Evolutionary conservation across 805 yeast species (phyloP).

Genomic region (Huiozyma sinensis): DNA sequence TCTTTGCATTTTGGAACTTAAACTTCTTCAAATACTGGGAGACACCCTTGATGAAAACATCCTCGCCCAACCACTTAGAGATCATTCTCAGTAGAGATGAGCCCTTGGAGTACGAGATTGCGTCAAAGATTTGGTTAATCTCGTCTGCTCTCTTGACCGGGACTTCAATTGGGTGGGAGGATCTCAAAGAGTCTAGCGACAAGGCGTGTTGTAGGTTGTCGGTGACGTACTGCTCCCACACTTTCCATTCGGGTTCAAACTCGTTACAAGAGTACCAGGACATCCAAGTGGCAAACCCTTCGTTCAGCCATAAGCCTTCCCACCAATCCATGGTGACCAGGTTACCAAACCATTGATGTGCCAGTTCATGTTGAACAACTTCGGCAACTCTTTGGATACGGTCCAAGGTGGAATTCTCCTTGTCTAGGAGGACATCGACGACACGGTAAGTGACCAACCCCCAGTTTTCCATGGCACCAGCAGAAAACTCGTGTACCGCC

Average conservation of each 20-base stretch:
- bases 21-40: slow-evolving; percentile 53
- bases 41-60: slow-evolving; percentile 61
- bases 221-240: slow-evolving; percentile 31
- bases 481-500: slow-evolving; percentile 62
- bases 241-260: slow-evolving; percentile 74
- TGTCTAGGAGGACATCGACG: slow-evolving; percentile 36
- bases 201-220: slow-evolving; percentile 27
- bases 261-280: slow-evolving; percentile 43
- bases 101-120: slow-evolving; percentile 73
- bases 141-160: slow-evolving; percentile 71
- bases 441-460: slow-evolving; percentile 65
- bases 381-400: slow-evolving; percentile 53
- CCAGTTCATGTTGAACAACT: slow-evolving; percentile 77
- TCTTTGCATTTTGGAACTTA: slow-evolving; percentile 59
- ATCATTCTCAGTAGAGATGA: slow-evolving; percentile 72
- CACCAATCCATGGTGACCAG: slow-evolving; percentile 89
- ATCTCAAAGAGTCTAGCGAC: slow-evolving; percentile 44
- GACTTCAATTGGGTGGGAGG: slow-evolving; percentile 75
- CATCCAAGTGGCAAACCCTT: slow-evolving; percentile 85
- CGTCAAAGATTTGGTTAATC: slow-evolving; percentile 73
- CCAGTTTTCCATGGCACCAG: slow-evolving; percentile 91
- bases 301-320: slow-evolving; percentile 86
- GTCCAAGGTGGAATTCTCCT: slow-evolving; percentile 36
- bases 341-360: slow-evolving; percentile 90
- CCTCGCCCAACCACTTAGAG: slow-evolving; percentile 58